phyloP scores from a whole-genome alignment of 2,329 filamentous ascomycete species.

The Pseudophaeomoniella oleicola region DNA sequence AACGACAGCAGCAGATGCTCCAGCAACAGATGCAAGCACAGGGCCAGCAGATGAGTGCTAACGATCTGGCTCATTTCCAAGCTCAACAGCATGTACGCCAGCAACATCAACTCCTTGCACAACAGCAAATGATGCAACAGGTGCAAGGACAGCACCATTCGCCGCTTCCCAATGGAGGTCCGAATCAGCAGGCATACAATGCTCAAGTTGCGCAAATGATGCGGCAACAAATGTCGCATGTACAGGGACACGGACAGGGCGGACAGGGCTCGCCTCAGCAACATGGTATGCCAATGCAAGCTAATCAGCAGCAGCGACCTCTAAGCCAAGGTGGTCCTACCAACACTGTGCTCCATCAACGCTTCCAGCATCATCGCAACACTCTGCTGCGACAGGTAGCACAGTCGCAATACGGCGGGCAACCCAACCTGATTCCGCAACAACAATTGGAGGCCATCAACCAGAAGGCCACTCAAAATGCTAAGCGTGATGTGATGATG shows the following conservation, averaged over 20 bases:
- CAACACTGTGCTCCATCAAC: not conserved
- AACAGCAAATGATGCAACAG: conserved; percentile 15
- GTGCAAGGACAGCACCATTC: conserved; percentile 12
- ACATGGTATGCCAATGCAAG: conserved; percentile 6
- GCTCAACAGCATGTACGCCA: conserved; percentile 5
- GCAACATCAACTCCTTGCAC: conserved; percentile 2
- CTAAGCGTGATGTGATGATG: not conserved
- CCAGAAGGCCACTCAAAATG: not conserved
- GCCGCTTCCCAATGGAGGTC: conserved; percentile 12
- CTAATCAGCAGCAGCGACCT: conserved; percentile 2
- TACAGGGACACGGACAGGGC: conserved; percentile 7
- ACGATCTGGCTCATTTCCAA: conserved; percentile 6
- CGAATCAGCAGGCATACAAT: conserved; percentile 8
- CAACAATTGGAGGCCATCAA: not conserved
- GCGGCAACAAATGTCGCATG: conserved; percentile 10
- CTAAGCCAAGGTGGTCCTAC: not conserved
- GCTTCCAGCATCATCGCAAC: not conserved
- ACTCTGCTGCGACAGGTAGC: not conserved
- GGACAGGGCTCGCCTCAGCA: conserved; percentile 4
- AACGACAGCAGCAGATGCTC: conserved; percentile 25
- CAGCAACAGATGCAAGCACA: conserved; percentile 26
- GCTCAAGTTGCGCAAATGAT: conserved; percentile 8
- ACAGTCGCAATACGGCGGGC: not conserved
- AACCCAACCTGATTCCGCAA: not conserved
- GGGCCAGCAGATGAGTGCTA: conserved; percentile 23